Base-by-base conservation (phyloP, 495 filamentous ascomycete genomes). In the Elasticomyces elasticus region DNA sequence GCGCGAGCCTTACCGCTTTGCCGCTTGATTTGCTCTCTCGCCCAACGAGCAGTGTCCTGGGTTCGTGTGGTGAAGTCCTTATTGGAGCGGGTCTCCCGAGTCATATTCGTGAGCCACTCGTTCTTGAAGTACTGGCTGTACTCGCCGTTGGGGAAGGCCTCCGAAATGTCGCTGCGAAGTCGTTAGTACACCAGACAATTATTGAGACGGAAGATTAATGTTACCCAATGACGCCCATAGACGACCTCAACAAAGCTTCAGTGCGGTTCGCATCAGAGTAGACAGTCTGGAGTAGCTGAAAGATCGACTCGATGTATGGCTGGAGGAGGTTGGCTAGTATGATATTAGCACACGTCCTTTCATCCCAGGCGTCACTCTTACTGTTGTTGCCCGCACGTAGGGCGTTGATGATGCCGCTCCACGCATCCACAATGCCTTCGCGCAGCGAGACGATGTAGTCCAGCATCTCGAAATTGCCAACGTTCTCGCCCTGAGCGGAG, bases 341-440 rank as follows among this genome's bases (percentile, higher is more conserved):
- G 54, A 31, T 31, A 44, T 54, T 35, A 52, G 37, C 28, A 64
- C 43, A 28, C 42, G 41, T 25, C 17, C 10, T 43, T 28, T 27
- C 25, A 15, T 13, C 50, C n/a, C 23, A 6, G 5, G 30, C 47
- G 13, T 24, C 6, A 4, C 12, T 70, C 81, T 67, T 69, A 89
- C 84, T 79, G 69, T 89, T 89, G 69, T 77, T 77, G 44, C 74
- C 83, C 44, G 76, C 71, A 78, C 91, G 95, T 82, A 96, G 86
- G 28, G 92, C 88, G 65, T 89, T 79, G 56, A 98, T 85, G 43
- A 91, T 89, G 62, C 92, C 92, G 65, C 87, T 89, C 88, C 94
- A 98, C 15, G 92, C 92, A 78, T 98, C 92, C 86, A 96, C 95
- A 54, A 97, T 95, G 62, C 91, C 92, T 66, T 98, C 92, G 52